phyloP scores from a whole-genome alignment of 345 rosid species.

The Populus alba region DNA sequence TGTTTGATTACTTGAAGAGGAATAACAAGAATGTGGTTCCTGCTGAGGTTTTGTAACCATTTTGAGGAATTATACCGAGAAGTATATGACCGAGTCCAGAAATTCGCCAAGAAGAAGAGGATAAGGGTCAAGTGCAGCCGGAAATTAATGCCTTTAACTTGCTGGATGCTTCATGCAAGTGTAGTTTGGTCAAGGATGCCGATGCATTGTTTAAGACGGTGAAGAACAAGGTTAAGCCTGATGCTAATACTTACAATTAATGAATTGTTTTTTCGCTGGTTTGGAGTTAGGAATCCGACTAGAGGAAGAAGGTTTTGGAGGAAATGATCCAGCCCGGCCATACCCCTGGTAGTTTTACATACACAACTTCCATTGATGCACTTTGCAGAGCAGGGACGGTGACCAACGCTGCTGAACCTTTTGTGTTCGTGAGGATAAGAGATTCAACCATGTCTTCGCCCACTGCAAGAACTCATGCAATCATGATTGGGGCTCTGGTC shows the following conservation, averaged over 20 bases:
- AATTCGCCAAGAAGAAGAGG: constrained; percentile 77
- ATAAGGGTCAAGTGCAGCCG: constrained; percentile 78
- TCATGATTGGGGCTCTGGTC: constrained; percentile 66
- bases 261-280: constrained; percentile 85
- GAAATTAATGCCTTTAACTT: constrained; percentile 84
- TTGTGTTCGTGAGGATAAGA: constrained; percentile 77
- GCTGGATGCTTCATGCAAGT: constrained; percentile 86
- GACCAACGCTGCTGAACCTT: constrained; percentile 66
- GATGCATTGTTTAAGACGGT: constrained; percentile 53
- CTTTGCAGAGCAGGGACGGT: constrained; percentile 84
- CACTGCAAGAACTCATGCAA: constrained; percentile 74
- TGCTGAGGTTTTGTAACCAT: constrained; percentile 47
- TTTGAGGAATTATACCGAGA: constrained; percentile 65
- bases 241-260: constrained; percentile 57
- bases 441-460: constrained; percentile 85
- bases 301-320: constrained; percentile 66
- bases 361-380: constrained; percentile 76
- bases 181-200: constrained; percentile 70
- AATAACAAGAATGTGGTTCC: constrained; percentile 50
- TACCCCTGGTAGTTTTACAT: constrained; percentile 74
- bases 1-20: constrained; percentile 87
- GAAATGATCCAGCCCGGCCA: constrained; percentile 82
- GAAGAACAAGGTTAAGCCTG: constrained; percentile 57
- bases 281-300: constrained; percentile 74
- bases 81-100: constrained; percentile 76